Evolutionary conservation across 805 yeast genomes (phyloP).

Genomic region (Zygosaccharomyces gambellarensis): DNA sequence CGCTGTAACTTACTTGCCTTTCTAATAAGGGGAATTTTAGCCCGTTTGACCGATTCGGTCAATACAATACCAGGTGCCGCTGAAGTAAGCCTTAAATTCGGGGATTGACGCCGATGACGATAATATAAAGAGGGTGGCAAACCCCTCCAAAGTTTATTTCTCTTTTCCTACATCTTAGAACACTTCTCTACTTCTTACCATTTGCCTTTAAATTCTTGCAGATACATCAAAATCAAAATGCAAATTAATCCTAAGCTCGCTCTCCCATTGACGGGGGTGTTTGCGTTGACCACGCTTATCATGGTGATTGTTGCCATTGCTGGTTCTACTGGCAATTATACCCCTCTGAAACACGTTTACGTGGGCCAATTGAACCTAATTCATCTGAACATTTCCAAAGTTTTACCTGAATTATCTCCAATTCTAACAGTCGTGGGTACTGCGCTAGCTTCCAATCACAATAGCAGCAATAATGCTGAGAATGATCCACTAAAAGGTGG

Average conservation of each 20-base stretch:
- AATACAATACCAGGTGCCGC: too few species aligned
- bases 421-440: slow-evolving; percentile 27
- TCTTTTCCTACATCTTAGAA: background rate
- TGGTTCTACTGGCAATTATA: slow-evolving; percentile 31
- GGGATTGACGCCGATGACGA: background rate
- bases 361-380: slow-evolving; percentile 33
- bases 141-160: background rate
- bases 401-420: slow-evolving; percentile 30
- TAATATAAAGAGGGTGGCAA: background rate
- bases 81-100: background rate
- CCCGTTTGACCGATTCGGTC: too few species aligned
- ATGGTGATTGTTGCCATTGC: slow-evolving; percentile 31
- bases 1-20: background rate
- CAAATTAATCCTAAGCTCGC: background rate
- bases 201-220: too few species aligned
- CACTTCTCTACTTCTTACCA: background rate
- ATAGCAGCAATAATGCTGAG: background rate
- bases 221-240: background rate
- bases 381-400: slow-evolving; percentile 33
- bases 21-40: background rate
- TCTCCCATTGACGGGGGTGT: slow-evolving; percentile 15
- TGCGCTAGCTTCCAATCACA: slow-evolving; percentile 21
- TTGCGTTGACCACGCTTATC: slow-evolving; percentile 27
- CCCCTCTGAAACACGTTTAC: slow-evolving; percentile 29
- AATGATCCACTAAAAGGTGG: slow-evolving; percentile 18